Conservation (phyloP, 78 protist species). For the Dictyostelium intermedium region DNA sequence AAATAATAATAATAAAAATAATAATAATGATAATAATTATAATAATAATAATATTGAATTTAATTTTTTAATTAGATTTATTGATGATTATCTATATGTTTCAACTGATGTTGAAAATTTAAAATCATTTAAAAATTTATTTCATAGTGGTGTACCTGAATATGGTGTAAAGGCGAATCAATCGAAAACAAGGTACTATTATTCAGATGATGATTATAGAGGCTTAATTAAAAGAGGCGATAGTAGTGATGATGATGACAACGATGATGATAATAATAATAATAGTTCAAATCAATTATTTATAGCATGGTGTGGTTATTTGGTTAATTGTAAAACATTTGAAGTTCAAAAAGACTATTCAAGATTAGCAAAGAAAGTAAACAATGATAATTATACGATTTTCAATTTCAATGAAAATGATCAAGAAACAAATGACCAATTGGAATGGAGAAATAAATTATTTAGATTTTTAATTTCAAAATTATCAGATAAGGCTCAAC, state of each 20-base stretch:
- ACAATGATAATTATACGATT: neutral
- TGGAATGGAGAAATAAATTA: neutral
- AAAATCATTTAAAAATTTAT: neutral
- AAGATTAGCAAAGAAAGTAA: neutral
- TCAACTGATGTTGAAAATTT: neutral
- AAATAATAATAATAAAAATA: neutral
- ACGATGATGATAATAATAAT: neutral
- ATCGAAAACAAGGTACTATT: neutral
- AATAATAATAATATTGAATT: neutral
- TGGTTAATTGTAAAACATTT: neutral
- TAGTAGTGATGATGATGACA: neutral
- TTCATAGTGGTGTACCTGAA: neutral
- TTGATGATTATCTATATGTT: constrained; percentile 34
- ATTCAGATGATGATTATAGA: neutral
- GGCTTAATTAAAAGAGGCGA: constrained; percentile 5
- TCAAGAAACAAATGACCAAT: neutral
- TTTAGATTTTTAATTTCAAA: neutral
- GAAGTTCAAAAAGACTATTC: constrained; percentile 38
- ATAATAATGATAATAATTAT: neutral
- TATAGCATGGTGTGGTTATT: constrained; percentile 39
- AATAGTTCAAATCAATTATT: neutral
- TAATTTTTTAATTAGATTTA: constrained; percentile 10
- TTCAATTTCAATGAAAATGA: neutral
- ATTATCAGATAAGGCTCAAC: neutral
- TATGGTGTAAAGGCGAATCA: constrained; percentile 3